phyloP scores from a whole-genome alignment of 2,329 filamentous ascomycete species.

The Exophiala lecanii-corni region DNA sequence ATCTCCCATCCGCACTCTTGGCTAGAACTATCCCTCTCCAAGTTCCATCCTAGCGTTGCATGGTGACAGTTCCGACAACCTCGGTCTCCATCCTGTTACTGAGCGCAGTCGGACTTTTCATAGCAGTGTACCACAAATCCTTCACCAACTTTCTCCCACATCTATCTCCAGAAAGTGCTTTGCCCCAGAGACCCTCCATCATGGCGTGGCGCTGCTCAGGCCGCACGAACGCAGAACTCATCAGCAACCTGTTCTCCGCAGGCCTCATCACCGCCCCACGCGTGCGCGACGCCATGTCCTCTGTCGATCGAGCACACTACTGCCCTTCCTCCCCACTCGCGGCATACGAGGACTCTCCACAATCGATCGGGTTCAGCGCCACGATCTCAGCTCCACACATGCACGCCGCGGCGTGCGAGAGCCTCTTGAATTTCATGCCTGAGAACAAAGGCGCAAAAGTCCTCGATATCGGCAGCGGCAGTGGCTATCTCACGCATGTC shows the following conservation, averaged over 20 bases:
- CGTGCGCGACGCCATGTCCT: conserved; percentile 74
- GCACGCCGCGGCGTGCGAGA: conserved; percentile 63
- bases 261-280: conserved; percentile 66
- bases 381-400: conserved; percentile 72
- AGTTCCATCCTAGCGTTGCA: no score
- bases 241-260: conserved; percentile 70
- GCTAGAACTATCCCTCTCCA: no score
- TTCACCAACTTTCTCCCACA: neutral
- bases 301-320: conserved; percentile 89
- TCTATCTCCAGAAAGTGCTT: no score
- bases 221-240: conserved; percentile 65
- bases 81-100: no score
- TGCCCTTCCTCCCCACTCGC: conserved; percentile 27
- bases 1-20: no score
- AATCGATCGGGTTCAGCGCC: conserved; percentile 61
- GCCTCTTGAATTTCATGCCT: conserved; percentile 54
- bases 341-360: conserved; percentile 71
- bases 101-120: no score
- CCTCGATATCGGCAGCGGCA: conserved; percentile 71
- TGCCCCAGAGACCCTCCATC: conserved; percentile 25
- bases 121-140: neutral
- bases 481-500: conserved; percentile 82
- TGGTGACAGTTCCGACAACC: no score
- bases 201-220: conserved; percentile 94
- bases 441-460: conserved; percentile 50